Percentiles rank a stretch among this genome's conserved stretches.
These are phyloP conservation scores for Tephrocybe sp. DNA, from an alignment of 768 basidiomycete species.

Conservation along the genomic window DNA sequence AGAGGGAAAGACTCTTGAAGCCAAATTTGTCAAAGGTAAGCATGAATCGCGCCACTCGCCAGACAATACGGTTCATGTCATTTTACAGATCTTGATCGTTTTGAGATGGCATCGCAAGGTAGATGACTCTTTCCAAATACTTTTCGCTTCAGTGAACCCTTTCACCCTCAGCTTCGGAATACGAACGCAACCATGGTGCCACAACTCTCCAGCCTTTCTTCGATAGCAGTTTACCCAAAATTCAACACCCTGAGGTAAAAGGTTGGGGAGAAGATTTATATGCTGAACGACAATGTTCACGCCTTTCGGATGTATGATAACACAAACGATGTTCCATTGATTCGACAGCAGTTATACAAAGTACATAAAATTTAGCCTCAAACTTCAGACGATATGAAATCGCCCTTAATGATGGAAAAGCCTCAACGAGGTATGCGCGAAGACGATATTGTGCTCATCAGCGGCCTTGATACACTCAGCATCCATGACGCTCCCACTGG, in stretches of 20 bases:
- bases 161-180: slow-evolving; percentile 58
- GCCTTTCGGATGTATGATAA: background rate
- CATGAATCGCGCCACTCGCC: background rate
- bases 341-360: background rate
- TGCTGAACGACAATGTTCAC: slow-evolving; percentile 41
- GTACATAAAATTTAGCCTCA: background rate
- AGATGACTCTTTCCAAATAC: background rate
- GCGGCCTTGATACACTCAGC: slow-evolving; percentile 94
- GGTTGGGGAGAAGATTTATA: slow-evolving; percentile 65
- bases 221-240: slow-evolving; percentile 71
- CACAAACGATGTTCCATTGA: background rate
- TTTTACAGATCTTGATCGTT: slow-evolving; percentile 72
- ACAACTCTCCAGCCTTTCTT: slow-evolving; percentile 72
- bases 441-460: slow-evolving; percentile 89
- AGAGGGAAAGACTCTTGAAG: slow-evolving; percentile 67
- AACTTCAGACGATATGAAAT: no score
- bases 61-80: background rate
- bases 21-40: slow-evolving; percentile 82
- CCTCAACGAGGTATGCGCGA: slow-evolving; percentile 84
- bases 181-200: slow-evolving; percentile 55
- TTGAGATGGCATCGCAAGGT: slow-evolving; percentile 90
- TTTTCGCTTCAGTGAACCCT: background rate
- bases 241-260: slow-evolving; percentile 72
- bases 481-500: slow-evolving; percentile 96
- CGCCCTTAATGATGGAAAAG: slow-evolving; percentile 77